A percentile compares a stretch with the other conserved stretches of the same genome.
Evolutionary conservation across 371 early-diverging fungal species (phyloP).

Genomic region (Rhizopus sp.): DNA sequence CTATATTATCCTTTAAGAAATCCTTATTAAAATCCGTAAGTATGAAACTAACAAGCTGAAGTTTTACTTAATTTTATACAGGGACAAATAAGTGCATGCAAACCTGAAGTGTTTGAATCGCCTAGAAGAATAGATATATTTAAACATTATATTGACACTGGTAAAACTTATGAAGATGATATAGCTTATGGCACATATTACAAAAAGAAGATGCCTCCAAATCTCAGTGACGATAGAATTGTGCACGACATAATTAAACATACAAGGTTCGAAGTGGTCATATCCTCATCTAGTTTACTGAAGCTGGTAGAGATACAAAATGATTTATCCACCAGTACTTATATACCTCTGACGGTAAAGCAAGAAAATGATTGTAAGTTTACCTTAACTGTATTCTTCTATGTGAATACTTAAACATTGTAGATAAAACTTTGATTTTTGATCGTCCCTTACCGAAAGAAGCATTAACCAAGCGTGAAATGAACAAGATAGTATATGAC

Average conservation of each 20-base stretch:
- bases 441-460: slow-evolving; percentile 21
- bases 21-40: neutral
- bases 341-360: slow-evolving; percentile 11
- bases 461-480: slow-evolving; percentile 8
- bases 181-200: slow-evolving; percentile 3
- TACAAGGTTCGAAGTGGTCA: slow-evolving; percentile 7
- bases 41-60: neutral
- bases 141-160: slow-evolving; percentile 8
- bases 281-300: slow-evolving; percentile 9
- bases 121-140: slow-evolving; percentile 10
- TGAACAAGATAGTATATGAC: slow-evolving; percentile 12
- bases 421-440: slow-evolving; percentile 8
- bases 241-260: neutral
- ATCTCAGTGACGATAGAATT: slow-evolving; percentile 1
- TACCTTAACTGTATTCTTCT: too few species aligned
- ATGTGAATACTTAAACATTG: too few species aligned
- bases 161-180: neutral
- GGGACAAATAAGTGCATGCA: slow-evolving; percentile 13
- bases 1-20: slow-evolving; percentile 10
- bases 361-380: neutral
- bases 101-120: neutral
- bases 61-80: neutral
- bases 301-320: slow-evolving; percentile 9
- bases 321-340: neutral
- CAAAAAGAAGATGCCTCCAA: slow-evolving; percentile 9